A percentile compares a stretch with the other conserved stretches of the same genome.
Conservation (phyloP, 805 yeast species). For the Cyberlindnera lachancei region DNA sequence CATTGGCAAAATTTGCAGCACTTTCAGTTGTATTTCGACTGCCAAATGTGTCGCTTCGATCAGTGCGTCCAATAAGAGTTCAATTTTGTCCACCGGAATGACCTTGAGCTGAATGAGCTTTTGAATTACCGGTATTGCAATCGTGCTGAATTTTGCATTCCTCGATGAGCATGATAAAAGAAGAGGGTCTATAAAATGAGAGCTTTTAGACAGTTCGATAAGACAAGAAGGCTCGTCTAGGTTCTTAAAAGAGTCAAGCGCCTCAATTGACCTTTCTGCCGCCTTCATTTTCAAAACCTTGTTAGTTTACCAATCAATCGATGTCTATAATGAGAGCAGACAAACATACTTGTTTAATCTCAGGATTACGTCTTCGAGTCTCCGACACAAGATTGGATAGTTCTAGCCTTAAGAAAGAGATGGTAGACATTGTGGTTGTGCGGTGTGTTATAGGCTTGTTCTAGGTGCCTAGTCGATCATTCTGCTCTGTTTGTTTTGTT, state of each 20-base stretch:
- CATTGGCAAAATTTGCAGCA: conserved; percentile 74
- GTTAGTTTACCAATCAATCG: background rate
- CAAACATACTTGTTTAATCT: conserved; percentile 49
- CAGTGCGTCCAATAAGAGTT: conserved; percentile 56
- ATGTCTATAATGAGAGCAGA: too few relatives aligned
- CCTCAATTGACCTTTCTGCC: conserved; percentile 43
- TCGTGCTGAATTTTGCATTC: conserved; percentile 64
- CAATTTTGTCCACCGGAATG: conserved; percentile 45
- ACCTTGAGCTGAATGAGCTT: conserved; percentile 46
- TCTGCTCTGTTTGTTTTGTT: too few relatives aligned
- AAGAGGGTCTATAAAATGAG: conserved; percentile 61
- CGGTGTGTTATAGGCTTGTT: too few relatives aligned
- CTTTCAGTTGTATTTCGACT: conserved; percentile 77
- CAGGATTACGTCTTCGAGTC: conserved; percentile 61
- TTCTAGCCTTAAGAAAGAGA: conserved; percentile 32
- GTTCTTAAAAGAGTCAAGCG: conserved; percentile 25
- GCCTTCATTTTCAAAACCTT: conserved; percentile 17
- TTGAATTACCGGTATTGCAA: conserved; percentile 67
- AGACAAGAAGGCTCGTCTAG: conserved; percentile 24
- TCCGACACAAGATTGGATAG: conserved; percentile 56
- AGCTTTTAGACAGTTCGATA: conserved; percentile 33
- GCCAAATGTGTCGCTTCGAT: conserved; percentile 70
- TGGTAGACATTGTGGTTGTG: background rate
- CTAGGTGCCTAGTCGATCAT: too few relatives aligned
- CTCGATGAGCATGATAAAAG: conserved; percentile 64